A percentile compares a stretch with the other conserved stretches of the same genome.
These are phyloP conservation scores for Amaranthus palmeri DNA, from an alignment of 148 eudicot genomes.

Conservation along the genomic window DNA sequence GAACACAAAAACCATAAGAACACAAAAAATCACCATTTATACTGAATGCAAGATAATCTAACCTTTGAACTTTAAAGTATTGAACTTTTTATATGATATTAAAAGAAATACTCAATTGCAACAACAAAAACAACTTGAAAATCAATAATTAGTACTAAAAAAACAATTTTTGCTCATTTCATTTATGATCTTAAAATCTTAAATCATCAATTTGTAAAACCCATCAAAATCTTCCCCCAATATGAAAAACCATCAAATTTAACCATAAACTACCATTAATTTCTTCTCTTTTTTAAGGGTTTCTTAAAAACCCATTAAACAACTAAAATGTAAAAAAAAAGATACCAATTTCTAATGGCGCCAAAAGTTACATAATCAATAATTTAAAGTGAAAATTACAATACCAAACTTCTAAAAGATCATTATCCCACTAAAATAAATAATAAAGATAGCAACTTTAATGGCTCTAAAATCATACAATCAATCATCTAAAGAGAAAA, in stretches of 20 bases:
- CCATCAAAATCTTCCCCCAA: background rate
- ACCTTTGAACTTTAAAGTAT: background rate
- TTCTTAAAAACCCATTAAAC: too few species aligned
- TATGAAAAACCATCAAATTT: background rate
- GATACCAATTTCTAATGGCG: background rate
- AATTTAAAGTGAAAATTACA: background rate
- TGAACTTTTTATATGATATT: background rate
- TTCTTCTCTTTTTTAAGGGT: too few species aligned
- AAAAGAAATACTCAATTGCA: background rate
- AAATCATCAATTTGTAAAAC: background rate
- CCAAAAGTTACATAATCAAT: background rate
- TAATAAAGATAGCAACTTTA: background rate
- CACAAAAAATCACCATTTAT: background rate
- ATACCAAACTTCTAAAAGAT: background rate
- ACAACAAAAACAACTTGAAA: background rate
- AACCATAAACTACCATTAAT: background rate
- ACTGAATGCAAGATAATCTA: background rate
- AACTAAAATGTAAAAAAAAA: background rate
- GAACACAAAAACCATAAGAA: slow-evolving; percentile 12
- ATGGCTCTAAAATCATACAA: slow-evolving; percentile 11
- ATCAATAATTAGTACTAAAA: background rate
- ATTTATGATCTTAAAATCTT: background rate
- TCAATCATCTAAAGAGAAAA: slow-evolving; percentile 4
- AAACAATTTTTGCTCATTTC: background rate
- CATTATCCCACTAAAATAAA: background rate